Evolutionary conservation across 2,329 filamentous ascomycete genomes (phyloP).

Genomic region (Pezicula carpinea): DNA sequence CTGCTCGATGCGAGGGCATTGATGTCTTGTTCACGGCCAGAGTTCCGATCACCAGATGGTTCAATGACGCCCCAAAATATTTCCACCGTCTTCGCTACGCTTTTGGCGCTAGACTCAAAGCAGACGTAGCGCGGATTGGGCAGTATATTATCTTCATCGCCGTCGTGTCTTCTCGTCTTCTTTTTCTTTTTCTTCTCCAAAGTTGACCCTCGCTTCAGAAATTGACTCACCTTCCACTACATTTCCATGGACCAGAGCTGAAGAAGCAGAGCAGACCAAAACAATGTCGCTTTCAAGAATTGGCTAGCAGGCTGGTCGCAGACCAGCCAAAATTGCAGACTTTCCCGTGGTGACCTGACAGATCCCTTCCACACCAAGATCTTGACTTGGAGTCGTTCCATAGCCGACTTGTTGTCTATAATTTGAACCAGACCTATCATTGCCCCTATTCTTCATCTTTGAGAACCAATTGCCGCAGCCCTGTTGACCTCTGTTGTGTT

Average conservation of each 20-base stretch:
- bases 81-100: neutral
- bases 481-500: neutral
- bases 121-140: neutral
- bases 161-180: constrained; percentile 8
- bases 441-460: neutral
- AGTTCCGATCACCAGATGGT: neutral
- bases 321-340: constrained; percentile 21
- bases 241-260: constrained; percentile 52
- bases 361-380: constrained; percentile 5
- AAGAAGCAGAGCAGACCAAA: constrained; percentile 42
- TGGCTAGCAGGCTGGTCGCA: constrained; percentile 25
- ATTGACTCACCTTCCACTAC: constrained; percentile 49
- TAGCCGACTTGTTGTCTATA: constrained; percentile 12
- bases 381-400: neutral
- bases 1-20: constrained; percentile 7
- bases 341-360: constrained; percentile 30
- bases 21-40: neutral
- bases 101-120: neutral
- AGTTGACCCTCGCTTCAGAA: constrained; percentile 53
- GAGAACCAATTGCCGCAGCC: neutral
- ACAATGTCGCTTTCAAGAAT: constrained; percentile 32
- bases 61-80: constrained; percentile 3
- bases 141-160: neutral
- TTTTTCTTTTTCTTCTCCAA: constrained; percentile 40
- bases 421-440: constrained; percentile 10